These are phyloP conservation scores for Gelatoporia subvermispora DNA, from an alignment of 768 basidiomycete genomes.

Conservation along the genomic window DNA sequence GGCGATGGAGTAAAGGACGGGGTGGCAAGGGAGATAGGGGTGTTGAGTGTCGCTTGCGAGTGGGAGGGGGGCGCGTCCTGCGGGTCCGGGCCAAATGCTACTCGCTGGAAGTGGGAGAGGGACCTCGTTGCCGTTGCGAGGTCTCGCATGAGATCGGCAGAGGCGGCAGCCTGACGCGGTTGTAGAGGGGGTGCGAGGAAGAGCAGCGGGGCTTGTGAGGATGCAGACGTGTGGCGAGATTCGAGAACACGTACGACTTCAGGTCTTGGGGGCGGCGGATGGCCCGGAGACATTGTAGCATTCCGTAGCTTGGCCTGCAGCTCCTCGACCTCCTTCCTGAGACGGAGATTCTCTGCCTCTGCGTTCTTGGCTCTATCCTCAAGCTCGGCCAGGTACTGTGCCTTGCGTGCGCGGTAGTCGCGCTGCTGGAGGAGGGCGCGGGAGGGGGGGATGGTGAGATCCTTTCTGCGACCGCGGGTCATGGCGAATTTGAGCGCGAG, in stretches of 20 bases:
- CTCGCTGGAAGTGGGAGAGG: conserved; percentile 48
- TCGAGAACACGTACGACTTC: conserved; percentile 21
- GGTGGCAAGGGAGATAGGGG: conserved; percentile 19
- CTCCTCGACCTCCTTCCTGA: conserved; percentile 44
- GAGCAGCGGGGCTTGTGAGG: conserved; percentile 1
- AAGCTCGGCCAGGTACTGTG: conserved; percentile 49
- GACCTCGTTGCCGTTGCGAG: conserved; percentile 44
- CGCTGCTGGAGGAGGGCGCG: conserved; percentile 58
- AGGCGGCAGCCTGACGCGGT: conserved; percentile 46
- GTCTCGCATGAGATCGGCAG: conserved; percentile 46
- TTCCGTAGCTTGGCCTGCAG: conserved; percentile 34
- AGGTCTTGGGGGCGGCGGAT: conserved; percentile 17
- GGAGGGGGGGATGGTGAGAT: conserved; percentile 53
- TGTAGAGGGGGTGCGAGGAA: conserved; percentile 15
- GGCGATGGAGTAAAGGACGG: conserved; percentile 16
- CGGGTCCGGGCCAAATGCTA: conserved; percentile 32
- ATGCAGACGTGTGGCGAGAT: background rate
- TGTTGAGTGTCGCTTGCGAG: conserved; percentile 18
- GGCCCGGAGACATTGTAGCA: conserved; percentile 11
- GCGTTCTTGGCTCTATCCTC: conserved; percentile 48
- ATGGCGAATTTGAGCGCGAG: conserved; percentile 27
- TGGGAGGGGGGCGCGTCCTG: conserved; percentile 9
- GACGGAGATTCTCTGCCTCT: conserved; percentile 49
- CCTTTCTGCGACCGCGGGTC: conserved; percentile 65
- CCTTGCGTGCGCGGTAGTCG: conserved; percentile 60